phyloP scores from a whole-genome alignment of 2,329 filamentous ascomycete genomes.

The Dendryphion nanum region DNA sequence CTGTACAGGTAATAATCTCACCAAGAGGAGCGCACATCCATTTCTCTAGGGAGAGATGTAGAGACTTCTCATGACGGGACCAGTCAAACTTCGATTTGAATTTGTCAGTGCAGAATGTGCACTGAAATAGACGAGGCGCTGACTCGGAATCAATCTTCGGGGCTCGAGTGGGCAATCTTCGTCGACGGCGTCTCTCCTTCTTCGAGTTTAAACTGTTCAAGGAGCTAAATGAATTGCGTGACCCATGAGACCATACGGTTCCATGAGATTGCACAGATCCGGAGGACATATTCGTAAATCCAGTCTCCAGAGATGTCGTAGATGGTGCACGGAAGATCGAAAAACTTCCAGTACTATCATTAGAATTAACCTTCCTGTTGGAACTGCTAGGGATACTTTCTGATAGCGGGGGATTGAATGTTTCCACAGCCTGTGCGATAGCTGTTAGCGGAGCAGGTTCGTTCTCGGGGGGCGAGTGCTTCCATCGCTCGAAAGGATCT shows the following conservation, averaged over 20 bases:
- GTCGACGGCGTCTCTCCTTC: slow-evolving; percentile 58
- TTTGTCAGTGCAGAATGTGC: slow-evolving; percentile 40
- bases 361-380: slow-evolving; percentile 49
- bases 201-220: slow-evolving; percentile 52
- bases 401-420: slow-evolving; percentile 30
- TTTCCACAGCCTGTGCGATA: slow-evolving; percentile 60
- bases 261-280: slow-evolving; percentile 54
- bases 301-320: slow-evolving; percentile 54
- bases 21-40: slow-evolving; percentile 60
- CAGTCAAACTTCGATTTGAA: slow-evolving; percentile 44
- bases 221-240: slow-evolving; percentile 56
- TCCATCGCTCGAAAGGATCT: slow-evolving; percentile 68
- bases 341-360: slow-evolving; percentile 46
- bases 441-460: slow-evolving; percentile 64
- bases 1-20: slow-evolving; percentile 55
- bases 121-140: slow-evolving; percentile 31
- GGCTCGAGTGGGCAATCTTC: slow-evolving; percentile 45
- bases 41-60: slow-evolving; percentile 40
- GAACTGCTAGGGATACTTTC: slow-evolving; percentile 38
- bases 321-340: slow-evolving; percentile 54
- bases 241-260: slow-evolving; percentile 58
- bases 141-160: slow-evolving; percentile 22
- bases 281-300: slow-evolving; percentile 49
- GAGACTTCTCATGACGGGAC: slow-evolving; percentile 41
- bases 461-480: slow-evolving; percentile 67